phyloP scores from a whole-genome alignment of 176 grass and related monocot species.

The Miscanthus lutarioriparius region DNA sequence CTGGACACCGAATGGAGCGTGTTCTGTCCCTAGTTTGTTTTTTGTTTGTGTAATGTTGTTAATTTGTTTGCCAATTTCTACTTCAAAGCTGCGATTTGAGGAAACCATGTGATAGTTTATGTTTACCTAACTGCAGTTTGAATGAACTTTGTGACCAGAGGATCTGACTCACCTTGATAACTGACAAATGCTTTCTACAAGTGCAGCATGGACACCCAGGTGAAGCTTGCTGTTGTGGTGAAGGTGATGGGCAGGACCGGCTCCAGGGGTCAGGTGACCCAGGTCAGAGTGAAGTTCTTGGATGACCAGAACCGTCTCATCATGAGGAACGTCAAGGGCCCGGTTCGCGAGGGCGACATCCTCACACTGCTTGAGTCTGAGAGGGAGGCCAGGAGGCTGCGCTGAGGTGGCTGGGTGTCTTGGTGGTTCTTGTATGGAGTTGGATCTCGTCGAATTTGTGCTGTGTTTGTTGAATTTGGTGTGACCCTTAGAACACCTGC shows the following conservation, averaged over 20 bases:
- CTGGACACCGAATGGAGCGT: background rate
- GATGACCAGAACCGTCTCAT: constrained; percentile 95
- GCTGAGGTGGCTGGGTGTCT: constrained; percentile 30
- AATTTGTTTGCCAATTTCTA: background rate
- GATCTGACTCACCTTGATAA: background rate
- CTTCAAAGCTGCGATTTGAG: background rate
- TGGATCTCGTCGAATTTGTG: background rate
- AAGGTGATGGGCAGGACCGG: constrained; percentile 84
- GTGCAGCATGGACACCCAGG: constrained; percentile 81
- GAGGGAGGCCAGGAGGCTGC: constrained; percentile 86
- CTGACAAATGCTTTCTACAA: background rate
- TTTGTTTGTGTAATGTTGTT: background rate
- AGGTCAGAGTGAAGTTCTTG: constrained; percentile 91
- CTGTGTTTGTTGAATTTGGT: constrained; percentile 21
- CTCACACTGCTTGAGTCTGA: constrained; percentile 86
- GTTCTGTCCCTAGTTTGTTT: background rate
- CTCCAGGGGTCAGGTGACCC: constrained; percentile 85
- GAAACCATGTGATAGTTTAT: background rate
- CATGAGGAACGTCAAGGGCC: constrained; percentile 91
- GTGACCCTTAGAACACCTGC: background rate
- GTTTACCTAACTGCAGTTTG: background rate
- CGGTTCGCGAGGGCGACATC: constrained; percentile 75
- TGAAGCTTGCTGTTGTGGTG: constrained; percentile 84
- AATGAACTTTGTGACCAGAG: background rate
- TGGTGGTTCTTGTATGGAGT: constrained; percentile 19